Conservation (phyloP, 2,329 filamentous ascomycete species). For the Paracoccidioides lutzii region DNA sequence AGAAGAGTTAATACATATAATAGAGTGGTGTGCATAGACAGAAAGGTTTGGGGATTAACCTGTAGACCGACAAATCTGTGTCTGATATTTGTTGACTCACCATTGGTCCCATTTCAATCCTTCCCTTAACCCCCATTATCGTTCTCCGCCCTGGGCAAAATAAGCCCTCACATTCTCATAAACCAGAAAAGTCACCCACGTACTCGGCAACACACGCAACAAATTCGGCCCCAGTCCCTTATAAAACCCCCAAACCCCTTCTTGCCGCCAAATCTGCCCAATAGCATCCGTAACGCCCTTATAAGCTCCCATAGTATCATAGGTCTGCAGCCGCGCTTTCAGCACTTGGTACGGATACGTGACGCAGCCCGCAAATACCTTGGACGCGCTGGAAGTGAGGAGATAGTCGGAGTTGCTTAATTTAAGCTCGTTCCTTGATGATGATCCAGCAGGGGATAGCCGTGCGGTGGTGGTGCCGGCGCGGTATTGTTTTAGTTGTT, state of each 20-base stretch:
- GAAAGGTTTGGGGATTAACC: too few relatives aligned
- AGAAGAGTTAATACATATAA: too few relatives aligned
- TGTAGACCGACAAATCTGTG: too few relatives aligned
- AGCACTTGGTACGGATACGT: slow-evolving; percentile 96
- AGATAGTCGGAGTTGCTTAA: slow-evolving; percentile 66
- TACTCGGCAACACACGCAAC: slow-evolving; percentile 82
- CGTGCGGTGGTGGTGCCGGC: slow-evolving; percentile 25
- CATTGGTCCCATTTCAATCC: too few relatives aligned
- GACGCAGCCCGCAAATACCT: slow-evolving; percentile 74
- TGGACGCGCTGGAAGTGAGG: slow-evolving; percentile 65
- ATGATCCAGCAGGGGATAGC: not conserved
- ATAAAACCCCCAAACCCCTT: slow-evolving; percentile 77
- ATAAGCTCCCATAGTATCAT: slow-evolving; percentile 64
- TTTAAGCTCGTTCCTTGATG: slow-evolving; percentile 17
- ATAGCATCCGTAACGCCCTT: slow-evolving; percentile 60
- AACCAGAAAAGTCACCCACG: slow-evolving; percentile 91
- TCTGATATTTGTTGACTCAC: too few relatives aligned
- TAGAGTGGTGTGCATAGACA: too few relatives aligned
- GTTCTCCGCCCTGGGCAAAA: slow-evolving; percentile 24
- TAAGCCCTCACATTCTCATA: slow-evolving; percentile 86
- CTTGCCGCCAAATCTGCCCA: slow-evolving; percentile 59
- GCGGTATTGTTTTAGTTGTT: slow-evolving; percentile 55
- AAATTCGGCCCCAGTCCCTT: slow-evolving; percentile 80
- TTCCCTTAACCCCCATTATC: too few relatives aligned
- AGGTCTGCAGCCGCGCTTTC: slow-evolving; percentile 75